These are phyloP conservation scores for Cercospora beticola DNA, from an alignment of 2,329 filamentous ascomycete genomes.

Conservation along the genomic window DNA sequence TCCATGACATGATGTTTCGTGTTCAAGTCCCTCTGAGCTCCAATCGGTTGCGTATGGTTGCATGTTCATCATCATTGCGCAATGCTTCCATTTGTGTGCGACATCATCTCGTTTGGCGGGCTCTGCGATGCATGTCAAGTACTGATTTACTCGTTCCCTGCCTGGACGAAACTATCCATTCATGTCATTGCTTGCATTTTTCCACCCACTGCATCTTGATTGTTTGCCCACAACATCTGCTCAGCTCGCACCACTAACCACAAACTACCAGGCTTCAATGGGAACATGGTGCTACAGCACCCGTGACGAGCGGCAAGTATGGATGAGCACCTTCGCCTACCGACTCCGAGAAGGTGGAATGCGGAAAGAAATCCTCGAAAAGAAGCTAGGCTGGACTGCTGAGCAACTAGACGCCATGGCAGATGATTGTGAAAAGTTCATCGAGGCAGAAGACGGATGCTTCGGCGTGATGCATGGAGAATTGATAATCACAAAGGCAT, in stretches of 20 bases:
- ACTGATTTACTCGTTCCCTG: background rate
- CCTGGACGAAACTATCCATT: background rate
- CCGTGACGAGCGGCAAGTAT: slow-evolving; percentile 40
- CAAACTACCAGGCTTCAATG: slow-evolving; percentile 32
- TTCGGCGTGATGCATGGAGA: slow-evolving; percentile 47
- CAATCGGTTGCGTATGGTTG: background rate
- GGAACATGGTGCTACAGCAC: slow-evolving; percentile 47
- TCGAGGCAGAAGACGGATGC: slow-evolving; percentile 44
- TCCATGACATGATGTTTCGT: no score
- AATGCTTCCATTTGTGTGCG: background rate
- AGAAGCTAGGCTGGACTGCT: slow-evolving; percentile 37
- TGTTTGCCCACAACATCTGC: background rate
- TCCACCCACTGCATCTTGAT: background rate
- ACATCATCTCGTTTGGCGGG: background rate
- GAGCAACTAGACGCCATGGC: slow-evolving; percentile 44
- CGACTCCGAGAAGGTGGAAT: slow-evolving; percentile 28
- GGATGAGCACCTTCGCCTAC: slow-evolving; percentile 38
- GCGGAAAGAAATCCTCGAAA: slow-evolving; percentile 40
- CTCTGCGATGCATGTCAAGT: background rate
- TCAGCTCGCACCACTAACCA: background rate
- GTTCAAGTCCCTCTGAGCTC: background rate
- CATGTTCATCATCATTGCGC: background rate
- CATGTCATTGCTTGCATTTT: background rate
- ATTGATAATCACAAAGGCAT: slow-evolving; percentile 35
- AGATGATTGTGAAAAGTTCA: slow-evolving; percentile 43